These are phyloP conservation scores for Talaromyces piceae DNA, from an alignment of 2,329 filamentous ascomycete species.

Conservation along the genomic window DNA sequence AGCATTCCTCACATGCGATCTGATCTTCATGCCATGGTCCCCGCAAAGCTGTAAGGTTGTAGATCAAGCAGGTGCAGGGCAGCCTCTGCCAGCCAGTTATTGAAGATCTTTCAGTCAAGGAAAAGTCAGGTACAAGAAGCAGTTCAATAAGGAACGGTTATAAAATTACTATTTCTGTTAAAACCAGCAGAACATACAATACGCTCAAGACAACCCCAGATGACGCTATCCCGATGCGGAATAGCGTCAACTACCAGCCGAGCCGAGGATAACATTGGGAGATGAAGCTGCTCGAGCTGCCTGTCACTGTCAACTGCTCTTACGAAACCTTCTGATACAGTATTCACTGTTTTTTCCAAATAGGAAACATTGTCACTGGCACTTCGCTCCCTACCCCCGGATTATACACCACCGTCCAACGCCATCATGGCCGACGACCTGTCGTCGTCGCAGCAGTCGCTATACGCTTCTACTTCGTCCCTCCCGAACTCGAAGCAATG, in stretches of 20 bases:
- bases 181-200: not conserved
- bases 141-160: not conserved
- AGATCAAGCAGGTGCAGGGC: no score
- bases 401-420: constrained; percentile 5
- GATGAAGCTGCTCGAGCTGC: constrained; percentile 21
- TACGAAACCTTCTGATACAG: no score
- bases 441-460: constrained; percentile 49
- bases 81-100: no score
- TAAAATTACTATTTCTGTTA: no score
- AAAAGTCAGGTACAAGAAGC: not conserved
- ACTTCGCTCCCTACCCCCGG: not conserved
- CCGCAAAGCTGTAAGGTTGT: not conserved
- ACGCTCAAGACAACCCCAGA: not conserved
- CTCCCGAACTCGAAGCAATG: constrained; percentile 56
- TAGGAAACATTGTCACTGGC: no score
- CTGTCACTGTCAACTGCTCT: not conserved
- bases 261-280: constrained; percentile 32
- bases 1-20: not conserved
- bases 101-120: no score
- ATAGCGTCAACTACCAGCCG: constrained; percentile 22
- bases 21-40: not conserved
- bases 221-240: not conserved
- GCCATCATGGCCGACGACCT: constrained; percentile 26
- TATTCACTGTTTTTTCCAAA: no score
- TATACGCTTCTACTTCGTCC: constrained; percentile 47